Evolutionary conservation across 2,329 filamentous ascomycete species (phyloP), one percentile per base, ranked within the genome.

Genomic region (Claviceps lovelessii): DNA sequence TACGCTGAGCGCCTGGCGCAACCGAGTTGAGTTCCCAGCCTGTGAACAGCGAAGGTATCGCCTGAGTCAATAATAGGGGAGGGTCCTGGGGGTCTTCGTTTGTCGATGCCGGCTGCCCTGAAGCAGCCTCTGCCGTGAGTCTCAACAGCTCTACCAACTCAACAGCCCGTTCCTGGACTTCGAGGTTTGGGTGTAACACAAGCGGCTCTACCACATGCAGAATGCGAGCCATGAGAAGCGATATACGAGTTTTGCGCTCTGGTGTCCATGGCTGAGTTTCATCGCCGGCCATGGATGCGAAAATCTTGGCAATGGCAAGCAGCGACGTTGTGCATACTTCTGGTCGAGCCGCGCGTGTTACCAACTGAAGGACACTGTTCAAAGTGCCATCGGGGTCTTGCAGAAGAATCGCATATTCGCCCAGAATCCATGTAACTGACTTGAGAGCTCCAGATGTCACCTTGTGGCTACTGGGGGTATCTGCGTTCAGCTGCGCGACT

Each of bases 11-110:
- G 48, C 81, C 84, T 4, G 73, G 68, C 1, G 93, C 89, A 10
- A 98, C 91, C 0, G 93, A 95, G 60, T 97, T 96, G 41, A 98
- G 76, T 59, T 96, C 90, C 71, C 88, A 83, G 0, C 90, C 90
- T 6, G 78, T 76, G 66, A 97, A 97, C 2, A 98, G 75, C 1
- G 85, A 85, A 1, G 93, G 91, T 54, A 98, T 88, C 4, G 90
- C 90, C 65, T 95, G 88, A 0, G 90, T 94, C 5, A 98, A 78
- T 2, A 98, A 77, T 15, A 95, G 73, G 3, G 93, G 93, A 10
- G 88, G 78, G 58, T 93, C 85, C 60, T 83, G 78, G 29, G 76
- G 69, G 5, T 71, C 59, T 2, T 75, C 71, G 37, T 77, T 76
- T 0, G 73, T 77, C 1, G 77, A 77, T 15, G 79, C 72, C 11